Evolutionary conservation across 129 eudicot species (phyloP), one percentile per base, ranked within the genome.

Genomic region (Escallonia rubra): DNA sequence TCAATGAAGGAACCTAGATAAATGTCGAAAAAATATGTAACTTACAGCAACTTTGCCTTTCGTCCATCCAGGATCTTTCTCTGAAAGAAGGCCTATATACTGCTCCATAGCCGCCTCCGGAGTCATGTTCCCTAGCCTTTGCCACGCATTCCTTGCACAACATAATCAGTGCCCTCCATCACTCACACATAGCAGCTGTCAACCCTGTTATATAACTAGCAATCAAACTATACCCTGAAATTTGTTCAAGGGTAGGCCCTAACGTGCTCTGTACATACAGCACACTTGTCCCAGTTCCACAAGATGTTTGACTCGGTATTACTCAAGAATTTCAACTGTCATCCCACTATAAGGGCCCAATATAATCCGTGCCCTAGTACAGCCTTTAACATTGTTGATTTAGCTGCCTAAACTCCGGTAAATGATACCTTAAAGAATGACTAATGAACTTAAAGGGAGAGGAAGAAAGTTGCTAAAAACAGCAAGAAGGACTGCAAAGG

Each of bases 71-170:
- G 94, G 96, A 69, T 69, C 57, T 34, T 69, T 65, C 41, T 76
- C 85, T 0, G 81, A 71, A 66, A 91, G 78, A 62, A 91, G 72
- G 65, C 61, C 55, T 56, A 91, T 66, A 67, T 87, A 91, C 73
- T 77, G 74, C 86, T 91, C 96, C 97, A 91, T 85, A 60, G 97
- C 97, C 71, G 48, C 83, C 68, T 91, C 96, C 45, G 79, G 90
- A 86, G 64, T 80, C 90, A 88, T 91, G 87, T 76, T 81, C 77
- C 96, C 97, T 10, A 88, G 82, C 77, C 70, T 85, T 74, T 85
- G 86, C 97, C 96, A 91, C 42, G 94, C 86, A 85, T 91, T 88
- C 97, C 96, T 91, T 80, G 83, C 87, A 87, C 80, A 87, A 83
- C 73, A 79, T 79, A 85, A 82, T 75, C 70, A 85, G 71, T 16